Conservation (phyloP, 2,329 filamentous ascomycete genomes). For the Niveomyces coronatus region DNA sequence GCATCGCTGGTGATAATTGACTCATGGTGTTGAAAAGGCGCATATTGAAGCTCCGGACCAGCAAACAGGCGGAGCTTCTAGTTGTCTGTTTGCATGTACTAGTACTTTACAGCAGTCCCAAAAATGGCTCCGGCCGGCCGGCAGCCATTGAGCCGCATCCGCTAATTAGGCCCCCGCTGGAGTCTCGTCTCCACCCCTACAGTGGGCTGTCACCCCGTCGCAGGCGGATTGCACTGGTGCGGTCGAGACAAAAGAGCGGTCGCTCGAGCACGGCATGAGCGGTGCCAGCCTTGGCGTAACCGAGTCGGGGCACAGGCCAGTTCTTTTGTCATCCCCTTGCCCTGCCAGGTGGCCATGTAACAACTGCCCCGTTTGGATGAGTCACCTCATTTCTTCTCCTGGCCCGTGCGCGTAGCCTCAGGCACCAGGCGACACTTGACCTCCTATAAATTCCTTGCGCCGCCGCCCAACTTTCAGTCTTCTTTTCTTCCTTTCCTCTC, state of each 20-base stretch:
- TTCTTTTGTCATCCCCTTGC: too few species aligned
- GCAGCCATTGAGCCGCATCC: not conserved
- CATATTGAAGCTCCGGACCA: not conserved
- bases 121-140: slow-evolving; percentile 1
- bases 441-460: slow-evolving; percentile 24
- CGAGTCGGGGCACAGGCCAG: too few species aligned
- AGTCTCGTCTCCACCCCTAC: too few species aligned
- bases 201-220: too few species aligned
- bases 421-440: not conserved
- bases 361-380: slow-evolving; percentile 1
- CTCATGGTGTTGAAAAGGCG: slow-evolving; percentile 7
- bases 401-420: slow-evolving; percentile 7
- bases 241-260: too few species aligned
- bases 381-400: slow-evolving; percentile 2
- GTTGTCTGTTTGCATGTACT: too few species aligned
- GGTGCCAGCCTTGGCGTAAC: too few species aligned
- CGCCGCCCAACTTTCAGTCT: slow-evolving; percentile 17
- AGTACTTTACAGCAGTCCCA: too few species aligned
- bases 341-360: not conserved
- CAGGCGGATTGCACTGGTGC: too few species aligned
- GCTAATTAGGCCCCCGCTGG: too few species aligned
- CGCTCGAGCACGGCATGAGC: too few species aligned
- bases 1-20: slow-evolving; percentile 18
- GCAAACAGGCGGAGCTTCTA: slow-evolving; percentile 1
- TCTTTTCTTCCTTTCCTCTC: slow-evolving; percentile 34